Conservation (phyloP, 108 stramenopile genomes). For the Asterionellopsis glacialis region DNA sequence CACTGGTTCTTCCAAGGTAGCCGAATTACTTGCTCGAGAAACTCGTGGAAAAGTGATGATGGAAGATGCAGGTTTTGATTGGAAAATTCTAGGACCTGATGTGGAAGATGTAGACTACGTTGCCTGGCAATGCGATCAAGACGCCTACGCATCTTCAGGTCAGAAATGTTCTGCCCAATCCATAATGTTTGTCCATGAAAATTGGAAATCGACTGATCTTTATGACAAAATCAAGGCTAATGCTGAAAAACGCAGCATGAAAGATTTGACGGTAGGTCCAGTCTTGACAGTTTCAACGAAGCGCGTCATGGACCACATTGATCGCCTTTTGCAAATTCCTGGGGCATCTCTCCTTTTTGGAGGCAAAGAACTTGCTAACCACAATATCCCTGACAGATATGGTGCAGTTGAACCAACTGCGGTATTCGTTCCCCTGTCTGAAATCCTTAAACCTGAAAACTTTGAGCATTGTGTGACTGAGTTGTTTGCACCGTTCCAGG, state of each 20-base stretch:
- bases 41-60: constrained; percentile 91
- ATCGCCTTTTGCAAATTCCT: constrained; percentile 65
- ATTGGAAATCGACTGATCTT: constrained; percentile 81
- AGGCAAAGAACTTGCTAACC: constrained; percentile 78
- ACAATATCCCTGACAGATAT: constrained; percentile 85
- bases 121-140: constrained; percentile 96
- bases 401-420: constrained; percentile 98
- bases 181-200: constrained; percentile 92
- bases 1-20: constrained; percentile 89
- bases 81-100: constrained; percentile 96
- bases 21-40: constrained; percentile 66
- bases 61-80: constrained; percentile 99
- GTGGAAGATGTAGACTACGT: constrained; percentile 92
- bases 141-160: constrained; percentile 94
- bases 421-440: constrained; percentile 88
- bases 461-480: constrained; percentile 85
- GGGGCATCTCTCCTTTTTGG: constrained; percentile 91
- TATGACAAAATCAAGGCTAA: constrained; percentile 67
- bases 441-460: constrained; percentile 84
- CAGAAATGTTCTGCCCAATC: constrained; percentile 99
- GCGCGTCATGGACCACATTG: constrained; percentile 73
- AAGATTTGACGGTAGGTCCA: constrained; percentile 90
- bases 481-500: constrained; percentile 96
- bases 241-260: constrained; percentile 72
- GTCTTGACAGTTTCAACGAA: constrained; percentile 90